A percentile compares a stretch with the other conserved stretches of the same genome.
Conservation (phyloP, 2,329 filamentous ascomycete species). For the Stromatinia cepivora region DNA sequence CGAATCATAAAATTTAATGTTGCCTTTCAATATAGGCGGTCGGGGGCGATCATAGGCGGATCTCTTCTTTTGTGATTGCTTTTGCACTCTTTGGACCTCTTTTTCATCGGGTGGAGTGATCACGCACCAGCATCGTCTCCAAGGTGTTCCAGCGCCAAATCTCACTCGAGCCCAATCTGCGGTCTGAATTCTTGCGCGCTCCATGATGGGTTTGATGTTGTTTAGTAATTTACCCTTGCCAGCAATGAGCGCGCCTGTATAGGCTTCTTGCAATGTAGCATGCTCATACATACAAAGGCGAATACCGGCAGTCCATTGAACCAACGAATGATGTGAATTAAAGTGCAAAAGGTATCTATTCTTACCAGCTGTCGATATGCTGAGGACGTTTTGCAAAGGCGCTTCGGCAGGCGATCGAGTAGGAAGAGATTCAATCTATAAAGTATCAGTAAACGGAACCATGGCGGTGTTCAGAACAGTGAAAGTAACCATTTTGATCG, state of each 20-base stretch:
- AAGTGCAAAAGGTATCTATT: constrained; percentile 97
- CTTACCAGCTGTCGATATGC: constrained; percentile 90
- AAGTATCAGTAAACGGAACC: constrained; percentile 34
- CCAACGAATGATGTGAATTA: constrained; percentile 87
- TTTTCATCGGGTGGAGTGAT: constrained; percentile 93
- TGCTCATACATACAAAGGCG: constrained; percentile 94
- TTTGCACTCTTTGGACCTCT: constrained; percentile 79
- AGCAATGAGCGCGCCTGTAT: constrained; percentile 92
- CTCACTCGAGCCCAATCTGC: constrained; percentile 95
- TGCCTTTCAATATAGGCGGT: constrained; percentile 70
- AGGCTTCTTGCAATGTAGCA: constrained; percentile 88
- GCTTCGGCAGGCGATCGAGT: constrained; percentile 76
- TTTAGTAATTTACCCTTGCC: constrained; percentile 89
- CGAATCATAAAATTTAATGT: constrained; percentile 93
- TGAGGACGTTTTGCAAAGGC: constrained; percentile 89
- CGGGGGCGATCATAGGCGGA: constrained; percentile 78
- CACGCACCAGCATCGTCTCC: constrained; percentile 96
- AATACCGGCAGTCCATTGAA: constrained; percentile 95
- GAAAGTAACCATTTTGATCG: constrained; percentile 84
- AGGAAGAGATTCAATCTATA: constrained; percentile 81
- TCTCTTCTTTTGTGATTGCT: constrained; percentile 76
- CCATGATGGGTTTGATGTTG: constrained; percentile 87
- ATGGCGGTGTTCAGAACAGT: constrained; percentile 28
- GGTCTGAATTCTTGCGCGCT: constrained; percentile 71
- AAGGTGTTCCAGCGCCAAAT: constrained; percentile 93